These are phyloP conservation scores for Hypoxylon sp. DNA, from an alignment of 2,329 filamentous ascomycete species.

Conservation along the genomic window DNA sequence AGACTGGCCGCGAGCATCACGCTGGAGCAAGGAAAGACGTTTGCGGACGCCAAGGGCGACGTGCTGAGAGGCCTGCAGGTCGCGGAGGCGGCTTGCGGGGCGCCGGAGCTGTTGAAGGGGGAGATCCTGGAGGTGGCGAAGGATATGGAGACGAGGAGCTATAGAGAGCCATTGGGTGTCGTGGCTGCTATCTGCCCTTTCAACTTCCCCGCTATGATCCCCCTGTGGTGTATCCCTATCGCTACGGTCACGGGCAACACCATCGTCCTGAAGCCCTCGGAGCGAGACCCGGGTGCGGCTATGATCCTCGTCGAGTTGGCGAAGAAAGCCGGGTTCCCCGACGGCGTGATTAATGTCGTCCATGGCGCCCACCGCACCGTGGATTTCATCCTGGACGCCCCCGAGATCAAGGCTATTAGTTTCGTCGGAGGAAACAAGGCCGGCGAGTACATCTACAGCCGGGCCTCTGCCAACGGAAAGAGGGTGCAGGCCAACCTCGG, in stretches of 20 bases:
- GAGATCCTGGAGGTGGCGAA: constrained; percentile 88
- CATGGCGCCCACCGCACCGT: constrained; percentile 86
- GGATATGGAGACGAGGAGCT: constrained; percentile 90
- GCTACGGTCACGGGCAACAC: constrained; percentile 89
- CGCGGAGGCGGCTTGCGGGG: constrained; percentile 84
- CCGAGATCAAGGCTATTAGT: constrained; percentile 86
- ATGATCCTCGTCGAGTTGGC: constrained; percentile 89
- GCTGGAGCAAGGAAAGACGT: constrained; percentile 90
- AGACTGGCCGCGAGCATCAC: constrained; percentile 87
- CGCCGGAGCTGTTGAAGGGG: constrained; percentile 85
- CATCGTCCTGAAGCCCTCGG: constrained; percentile 86
- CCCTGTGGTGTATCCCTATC: constrained; percentile 90
- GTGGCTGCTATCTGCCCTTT: constrained; percentile 90
- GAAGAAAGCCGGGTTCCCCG: constrained; percentile 84
- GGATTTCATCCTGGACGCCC: constrained; percentile 88
- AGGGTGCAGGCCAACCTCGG: constrained; percentile 90
- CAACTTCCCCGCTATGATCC: constrained; percentile 94
- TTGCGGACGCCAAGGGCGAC: constrained; percentile 85
- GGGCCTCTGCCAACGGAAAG: constrained; percentile 87
- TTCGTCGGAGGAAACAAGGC: constrained; percentile 92
- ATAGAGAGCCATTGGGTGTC: constrained; percentile 85
- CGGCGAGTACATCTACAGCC: constrained; percentile 86
- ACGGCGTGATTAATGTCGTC: constrained; percentile 86
- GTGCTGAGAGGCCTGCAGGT: constrained; percentile 87
- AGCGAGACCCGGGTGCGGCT: constrained; percentile 85